A percentile compares a stretch with the other conserved stretches of the same genome.
phyloP scores from a whole-genome alignment of 1,139 yeast genomes.

The Suhomyces bokatorum region DNA sequence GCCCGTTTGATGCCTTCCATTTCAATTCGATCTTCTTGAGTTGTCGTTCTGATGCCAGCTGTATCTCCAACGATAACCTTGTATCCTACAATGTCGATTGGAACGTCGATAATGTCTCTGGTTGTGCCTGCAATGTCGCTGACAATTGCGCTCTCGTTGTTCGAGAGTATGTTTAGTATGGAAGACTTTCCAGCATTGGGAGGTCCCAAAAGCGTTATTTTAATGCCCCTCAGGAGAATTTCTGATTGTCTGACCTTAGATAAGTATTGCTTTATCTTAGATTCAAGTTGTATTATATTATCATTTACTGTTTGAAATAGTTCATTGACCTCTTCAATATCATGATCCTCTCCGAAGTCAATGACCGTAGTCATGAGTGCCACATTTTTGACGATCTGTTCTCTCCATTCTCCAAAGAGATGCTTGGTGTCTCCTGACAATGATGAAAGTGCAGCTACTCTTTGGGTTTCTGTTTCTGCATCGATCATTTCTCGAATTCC shows the following conservation, averaged over 20 bases:
- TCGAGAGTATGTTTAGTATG: conserved; percentile 67
- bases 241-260: conserved; percentile 58
- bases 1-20: conserved; percentile 83
- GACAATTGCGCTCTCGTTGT: conserved; percentile 86
- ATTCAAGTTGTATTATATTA: conserved; percentile 41
- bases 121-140: conserved; percentile 94
- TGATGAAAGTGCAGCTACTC: conserved; percentile 71
- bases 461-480: conserved; percentile 91
- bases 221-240: conserved; percentile 70
- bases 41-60: conserved; percentile 75
- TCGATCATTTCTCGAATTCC: conserved; percentile 87
- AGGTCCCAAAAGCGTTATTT: conserved; percentile 76
- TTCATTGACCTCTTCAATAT: conserved; percentile 59
- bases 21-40: conserved; percentile 62
- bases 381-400: conserved; percentile 58
- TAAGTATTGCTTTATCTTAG: conserved; percentile 51
- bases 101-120: conserved; percentile 81
- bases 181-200: conserved; percentile 98
- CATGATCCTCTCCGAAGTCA: conserved; percentile 96
- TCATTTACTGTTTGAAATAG: conserved; percentile 52
- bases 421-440: conserved; percentile 66
- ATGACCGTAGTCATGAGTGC: conserved; percentile 84
- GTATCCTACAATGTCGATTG: conserved; percentile 78
- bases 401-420: conserved; percentile 67
- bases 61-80: conserved; percentile 88